Conservation (phyloP, 2,329 filamentous ascomycete genomes). For the Lasiodiplodia gonubiensis region DNA sequence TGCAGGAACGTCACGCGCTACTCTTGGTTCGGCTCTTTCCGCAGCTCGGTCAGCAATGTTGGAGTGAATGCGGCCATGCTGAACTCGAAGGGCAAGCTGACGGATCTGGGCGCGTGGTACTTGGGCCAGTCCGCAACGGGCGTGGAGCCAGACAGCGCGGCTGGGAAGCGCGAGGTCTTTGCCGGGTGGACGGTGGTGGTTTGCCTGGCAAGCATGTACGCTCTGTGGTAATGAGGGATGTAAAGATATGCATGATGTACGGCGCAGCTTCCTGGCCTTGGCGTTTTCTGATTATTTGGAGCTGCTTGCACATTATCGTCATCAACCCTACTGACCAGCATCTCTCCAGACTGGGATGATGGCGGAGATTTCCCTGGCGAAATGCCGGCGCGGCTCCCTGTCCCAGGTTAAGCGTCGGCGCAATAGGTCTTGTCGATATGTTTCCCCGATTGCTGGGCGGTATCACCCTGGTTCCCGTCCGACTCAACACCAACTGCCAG, state of each 20-base stretch:
- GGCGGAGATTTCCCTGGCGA: neutral
- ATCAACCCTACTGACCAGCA: too few relatives aligned
- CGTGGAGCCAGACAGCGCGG: constrained; percentile 43
- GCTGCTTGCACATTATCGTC: neutral
- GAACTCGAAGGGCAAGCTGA: constrained; percentile 69
- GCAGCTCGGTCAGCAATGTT: constrained; percentile 72
- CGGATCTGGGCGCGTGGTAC: constrained; percentile 79
- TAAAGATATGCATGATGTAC: neutral
- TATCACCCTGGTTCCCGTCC: neutral
- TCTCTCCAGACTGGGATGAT: too few relatives aligned
- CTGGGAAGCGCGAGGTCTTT: constrained; percentile 26
- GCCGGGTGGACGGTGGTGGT: constrained; percentile 31
- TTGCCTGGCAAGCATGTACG: constrained; percentile 17
- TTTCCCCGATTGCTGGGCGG: constrained; percentile 5
- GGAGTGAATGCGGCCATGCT: constrained; percentile 76
- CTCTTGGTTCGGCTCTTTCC: constrained; percentile 77
- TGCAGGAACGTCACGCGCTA: constrained; percentile 67
- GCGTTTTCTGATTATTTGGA: neutral
- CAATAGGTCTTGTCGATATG: neutral
- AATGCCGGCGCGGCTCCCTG: constrained; percentile 15
- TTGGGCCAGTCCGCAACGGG: constrained; percentile 59
- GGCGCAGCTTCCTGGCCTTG: neutral
- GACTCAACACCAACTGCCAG: too few relatives aligned
- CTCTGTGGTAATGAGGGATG: constrained; percentile 16
- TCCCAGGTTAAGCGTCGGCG: constrained; percentile 15